phyloP scores from a whole-genome alignment of 352 stramenopile genomes.

The Labyrinthula sp. region DNA sequence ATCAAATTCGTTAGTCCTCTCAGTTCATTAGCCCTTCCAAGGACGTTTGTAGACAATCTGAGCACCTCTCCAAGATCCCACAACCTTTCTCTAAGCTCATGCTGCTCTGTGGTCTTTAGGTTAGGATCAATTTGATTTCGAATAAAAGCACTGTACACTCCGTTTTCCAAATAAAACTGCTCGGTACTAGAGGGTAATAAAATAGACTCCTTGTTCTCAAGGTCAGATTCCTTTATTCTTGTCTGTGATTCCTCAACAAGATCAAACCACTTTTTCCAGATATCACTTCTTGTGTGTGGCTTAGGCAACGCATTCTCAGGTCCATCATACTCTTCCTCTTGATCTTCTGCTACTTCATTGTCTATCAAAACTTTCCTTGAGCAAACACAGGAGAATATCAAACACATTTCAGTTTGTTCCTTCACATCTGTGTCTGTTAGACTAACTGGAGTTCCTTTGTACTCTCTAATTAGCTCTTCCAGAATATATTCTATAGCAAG shows the following conservation, averaged over 20 bases:
- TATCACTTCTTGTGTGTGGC: not conserved
- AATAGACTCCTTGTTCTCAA: slow-evolving; percentile 40
- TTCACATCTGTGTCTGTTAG: slow-evolving; percentile 40
- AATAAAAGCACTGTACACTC: slow-evolving; percentile 58
- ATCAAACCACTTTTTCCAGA: slow-evolving; percentile 38
- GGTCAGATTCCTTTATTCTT: slow-evolving; percentile 47
- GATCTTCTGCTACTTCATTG: slow-evolving; percentile 1
- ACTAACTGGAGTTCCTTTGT: slow-evolving; percentile 42
- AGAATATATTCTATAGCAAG: slow-evolving; percentile 49
- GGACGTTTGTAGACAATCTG: slow-evolving; percentile 59
- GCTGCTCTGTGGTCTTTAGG: slow-evolving; percentile 53
- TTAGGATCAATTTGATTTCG: slow-evolving; percentile 54
- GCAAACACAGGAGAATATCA: slow-evolving; percentile 28
- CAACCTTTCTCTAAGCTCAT: slow-evolving; percentile 61
- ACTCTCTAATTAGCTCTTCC: slow-evolving; percentile 47
- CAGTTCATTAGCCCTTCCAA: slow-evolving; percentile 59
- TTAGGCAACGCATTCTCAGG: slow-evolving; percentile 10
- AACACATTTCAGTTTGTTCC: slow-evolving; percentile 22
- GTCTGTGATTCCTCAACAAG: slow-evolving; percentile 48
- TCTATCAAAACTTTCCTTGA: slow-evolving; percentile 6
- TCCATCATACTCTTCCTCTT: slow-evolving; percentile 4
- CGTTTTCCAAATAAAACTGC: slow-evolving; percentile 52
- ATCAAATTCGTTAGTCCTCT: slow-evolving; percentile 58
- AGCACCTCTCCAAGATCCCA: slow-evolving; percentile 56
- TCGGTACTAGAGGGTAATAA: slow-evolving; percentile 46